These are phyloP conservation scores for Mortierella sp. DNA, from an alignment of 371 early-diverging fungal species.

Conservation along the genomic window DNA sequence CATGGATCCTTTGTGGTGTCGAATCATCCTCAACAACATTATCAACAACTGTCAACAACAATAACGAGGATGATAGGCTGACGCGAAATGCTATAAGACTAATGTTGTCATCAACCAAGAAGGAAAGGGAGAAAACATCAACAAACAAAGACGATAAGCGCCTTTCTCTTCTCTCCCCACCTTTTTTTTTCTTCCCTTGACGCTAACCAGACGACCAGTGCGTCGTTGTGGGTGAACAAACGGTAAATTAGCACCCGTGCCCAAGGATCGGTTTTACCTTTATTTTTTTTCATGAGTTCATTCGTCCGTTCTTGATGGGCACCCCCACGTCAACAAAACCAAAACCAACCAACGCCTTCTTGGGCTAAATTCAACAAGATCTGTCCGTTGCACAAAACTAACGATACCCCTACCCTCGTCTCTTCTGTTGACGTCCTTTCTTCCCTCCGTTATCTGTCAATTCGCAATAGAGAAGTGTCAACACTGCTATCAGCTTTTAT, in stretches of 20 bases:
- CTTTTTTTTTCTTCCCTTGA: neutral
- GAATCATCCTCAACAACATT: neutral
- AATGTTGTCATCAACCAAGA: neutral
- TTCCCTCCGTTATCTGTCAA: neutral
- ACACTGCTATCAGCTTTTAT: no score
- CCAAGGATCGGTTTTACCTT: neutral
- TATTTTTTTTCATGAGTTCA: slow-evolving; percentile 1
- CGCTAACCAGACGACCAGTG: neutral
- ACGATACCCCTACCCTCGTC: neutral
- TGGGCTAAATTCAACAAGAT: neutral
- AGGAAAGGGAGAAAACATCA: neutral
- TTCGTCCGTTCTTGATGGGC: neutral
- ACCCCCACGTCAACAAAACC: neutral
- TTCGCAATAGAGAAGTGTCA: neutral
- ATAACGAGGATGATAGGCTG: neutral
- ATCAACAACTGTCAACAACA: neutral
- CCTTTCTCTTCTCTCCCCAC: neutral
- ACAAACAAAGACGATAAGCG: slow-evolving; percentile 2
- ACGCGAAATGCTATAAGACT: neutral
- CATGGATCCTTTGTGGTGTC: neutral
- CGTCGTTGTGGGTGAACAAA: neutral
- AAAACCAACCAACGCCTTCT: neutral
- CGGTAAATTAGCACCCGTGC: neutral
- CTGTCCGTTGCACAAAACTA: neutral
- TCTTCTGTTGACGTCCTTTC: neutral